These are phyloP conservation scores for Peronosclerospora sorghi DNA, from an alignment of 352 stramenopile genomes.

Conservation along the genomic window DNA sequence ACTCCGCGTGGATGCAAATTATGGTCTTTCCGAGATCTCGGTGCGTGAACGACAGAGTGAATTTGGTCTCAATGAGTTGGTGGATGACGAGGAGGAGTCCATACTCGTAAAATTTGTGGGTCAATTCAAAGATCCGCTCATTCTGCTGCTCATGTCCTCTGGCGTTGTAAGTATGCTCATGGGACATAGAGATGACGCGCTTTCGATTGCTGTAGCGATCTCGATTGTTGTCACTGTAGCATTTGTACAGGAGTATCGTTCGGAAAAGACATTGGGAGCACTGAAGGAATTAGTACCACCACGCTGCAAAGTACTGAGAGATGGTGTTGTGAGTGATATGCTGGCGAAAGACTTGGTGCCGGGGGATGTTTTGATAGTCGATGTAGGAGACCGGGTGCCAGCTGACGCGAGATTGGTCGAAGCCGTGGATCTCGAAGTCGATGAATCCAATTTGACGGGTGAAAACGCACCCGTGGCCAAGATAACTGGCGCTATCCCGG, in stretches of 20 bases:
- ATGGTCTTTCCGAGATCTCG: conserved; percentile 41
- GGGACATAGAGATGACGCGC: conserved; percentile 91
- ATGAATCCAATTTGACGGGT: conserved; percentile 92
- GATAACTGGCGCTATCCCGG: conserved; percentile 44
- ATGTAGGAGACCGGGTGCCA: conserved; percentile 89
- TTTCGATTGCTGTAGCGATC: conserved; percentile 92
- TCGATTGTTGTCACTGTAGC: conserved; percentile 96
- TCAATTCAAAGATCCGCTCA: conserved; percentile 96
- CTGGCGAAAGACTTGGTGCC: conserved; percentile 68
- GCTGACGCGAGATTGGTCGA: conserved; percentile 87
- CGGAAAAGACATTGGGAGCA: conserved; percentile 78
- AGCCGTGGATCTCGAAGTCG: conserved; percentile 80
- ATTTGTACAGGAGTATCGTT: conserved; percentile 86
- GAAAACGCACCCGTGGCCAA: conserved; percentile 84
- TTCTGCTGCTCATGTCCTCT: conserved; percentile 91
- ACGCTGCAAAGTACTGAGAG: conserved; percentile 50
- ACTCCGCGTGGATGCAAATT: conserved; percentile 51
- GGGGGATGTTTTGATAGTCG: conserved; percentile 83
- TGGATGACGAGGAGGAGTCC: conserved; percentile 62
- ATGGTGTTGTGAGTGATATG: conserved; percentile 47
- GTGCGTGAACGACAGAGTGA: conserved; percentile 55
- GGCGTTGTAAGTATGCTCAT: conserved; percentile 86
- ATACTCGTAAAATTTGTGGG: conserved; percentile 87
- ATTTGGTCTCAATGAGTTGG: conserved; percentile 64
- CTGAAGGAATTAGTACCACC: conserved; percentile 74